Conservation (phyloP, 805 yeast genomes). For the Myxozyma mucilagina region DNA sequence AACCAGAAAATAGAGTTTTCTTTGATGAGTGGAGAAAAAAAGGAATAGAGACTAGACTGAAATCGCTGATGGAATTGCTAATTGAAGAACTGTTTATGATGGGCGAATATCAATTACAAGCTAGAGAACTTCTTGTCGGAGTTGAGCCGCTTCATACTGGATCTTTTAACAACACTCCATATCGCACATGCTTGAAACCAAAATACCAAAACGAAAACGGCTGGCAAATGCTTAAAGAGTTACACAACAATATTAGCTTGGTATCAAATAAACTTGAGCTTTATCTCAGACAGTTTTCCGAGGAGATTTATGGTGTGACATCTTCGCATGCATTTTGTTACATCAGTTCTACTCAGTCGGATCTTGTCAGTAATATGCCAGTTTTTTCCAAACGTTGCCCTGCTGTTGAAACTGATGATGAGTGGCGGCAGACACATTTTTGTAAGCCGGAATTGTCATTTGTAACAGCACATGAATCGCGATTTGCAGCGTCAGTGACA, state of each 20-base stretch:
- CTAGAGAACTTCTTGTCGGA: not conserved
- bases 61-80: not conserved
- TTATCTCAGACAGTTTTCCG: not conserved
- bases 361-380: not conserved
- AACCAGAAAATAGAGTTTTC: not conserved
- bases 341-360: not conserved
- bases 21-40: not conserved
- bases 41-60: not conserved
- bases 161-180: too few relatives aligned
- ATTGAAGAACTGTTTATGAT: not conserved
- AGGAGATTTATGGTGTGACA: not conserved
- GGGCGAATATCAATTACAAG: not conserved
- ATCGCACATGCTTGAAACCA: not conserved
- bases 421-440: not conserved
- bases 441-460: not conserved
- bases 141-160: not conserved
- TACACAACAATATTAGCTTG: not conserved
- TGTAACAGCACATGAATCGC: not conserved
- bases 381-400: not conserved
- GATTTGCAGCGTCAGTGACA: not conserved
- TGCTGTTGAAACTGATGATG: not conserved
- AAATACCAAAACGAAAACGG: not conserved
- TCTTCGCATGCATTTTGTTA: not conserved
- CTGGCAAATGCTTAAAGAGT: not conserved
- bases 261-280: not conserved